A percentile compares a stretch with the other conserved stretches of the same genome.
These are phyloP conservation scores for Mortierella sp. DNA, from an alignment of 371 early-diverging fungal genomes.

Conservation along the genomic window DNA sequence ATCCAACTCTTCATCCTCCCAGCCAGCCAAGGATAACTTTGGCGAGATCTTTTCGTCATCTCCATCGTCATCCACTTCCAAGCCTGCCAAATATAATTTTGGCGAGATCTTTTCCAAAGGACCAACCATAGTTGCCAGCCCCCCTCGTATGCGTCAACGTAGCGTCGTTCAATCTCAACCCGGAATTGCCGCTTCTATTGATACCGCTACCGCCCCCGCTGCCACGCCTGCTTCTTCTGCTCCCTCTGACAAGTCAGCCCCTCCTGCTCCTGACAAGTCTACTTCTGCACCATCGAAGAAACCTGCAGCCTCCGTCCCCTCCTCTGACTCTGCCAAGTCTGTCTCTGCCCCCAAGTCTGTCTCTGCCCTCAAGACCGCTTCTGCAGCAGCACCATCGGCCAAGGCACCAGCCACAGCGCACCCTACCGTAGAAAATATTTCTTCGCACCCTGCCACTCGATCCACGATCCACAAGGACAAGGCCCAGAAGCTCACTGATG, in stretches of 20 bases:
- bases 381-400: neutral
- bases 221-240: neutral
- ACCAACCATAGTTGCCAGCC: conserved; percentile 10
- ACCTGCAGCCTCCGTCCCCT: neutral
- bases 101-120: neutral
- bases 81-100: neutral
- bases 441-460: neutral
- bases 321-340: neutral
- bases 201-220: neutral
- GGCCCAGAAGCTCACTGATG: neutral
- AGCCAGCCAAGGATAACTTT: neutral
- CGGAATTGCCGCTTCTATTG: neutral
- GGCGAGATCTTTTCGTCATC: neutral
- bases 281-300: neutral
- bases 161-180: conserved; percentile 11
- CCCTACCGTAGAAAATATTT: neutral
- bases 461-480: no score
- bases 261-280: neutral
- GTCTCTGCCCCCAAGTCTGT: neutral
- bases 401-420: neutral
- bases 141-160: conserved; percentile 18
- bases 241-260: neutral
- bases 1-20: neutral
- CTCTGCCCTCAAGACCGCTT: neutral
- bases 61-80: neutral